Percentiles rank a stretch among this genome's conserved stretches.
These are phyloP conservation scores for Jasminum sambac DNA, from an alignment of 257 asterid species.

Conservation along the genomic window DNA sequence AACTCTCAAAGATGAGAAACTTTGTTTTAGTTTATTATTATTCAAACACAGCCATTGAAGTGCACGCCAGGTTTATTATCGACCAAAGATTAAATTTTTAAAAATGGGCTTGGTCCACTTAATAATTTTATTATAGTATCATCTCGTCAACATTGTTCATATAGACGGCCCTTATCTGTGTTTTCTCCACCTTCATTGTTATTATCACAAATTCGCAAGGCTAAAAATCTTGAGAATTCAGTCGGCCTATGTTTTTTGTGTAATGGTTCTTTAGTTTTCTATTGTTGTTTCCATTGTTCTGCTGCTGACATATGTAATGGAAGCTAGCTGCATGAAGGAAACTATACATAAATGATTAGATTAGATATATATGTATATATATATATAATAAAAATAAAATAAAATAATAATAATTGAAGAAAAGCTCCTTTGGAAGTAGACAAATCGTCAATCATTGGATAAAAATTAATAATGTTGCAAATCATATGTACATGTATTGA, in stretches of 20 bases:
- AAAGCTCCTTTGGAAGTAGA: too few relatives aligned
- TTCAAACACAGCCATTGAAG: background rate
- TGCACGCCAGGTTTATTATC: too few relatives aligned
- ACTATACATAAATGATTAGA: background rate
- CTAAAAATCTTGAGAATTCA: background rate
- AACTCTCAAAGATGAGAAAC: background rate
- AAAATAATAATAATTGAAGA: too few relatives aligned
- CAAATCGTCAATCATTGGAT: too few relatives aligned
- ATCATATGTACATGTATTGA: too few relatives aligned
- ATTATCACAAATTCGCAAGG: background rate
- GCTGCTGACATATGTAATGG: background rate
- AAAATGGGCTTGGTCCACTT: too few relatives aligned
- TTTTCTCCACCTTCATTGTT: background rate
- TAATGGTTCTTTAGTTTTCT: background rate
- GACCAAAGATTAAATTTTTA: too few relatives aligned
- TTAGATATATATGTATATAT: too few relatives aligned
- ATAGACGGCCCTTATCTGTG: background rate
- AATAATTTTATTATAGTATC: too few relatives aligned
- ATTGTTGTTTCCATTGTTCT: background rate
- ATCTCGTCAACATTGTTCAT: too few relatives aligned
- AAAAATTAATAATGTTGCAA: too few relatives aligned
- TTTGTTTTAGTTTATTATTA: background rate
- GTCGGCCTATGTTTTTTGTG: background rate
- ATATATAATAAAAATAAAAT: too few relatives aligned
- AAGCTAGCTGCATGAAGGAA: background rate